Conservation (phyloP, 192 early-diverging fungal species). For the Entomortierella lignicola region DNA sequence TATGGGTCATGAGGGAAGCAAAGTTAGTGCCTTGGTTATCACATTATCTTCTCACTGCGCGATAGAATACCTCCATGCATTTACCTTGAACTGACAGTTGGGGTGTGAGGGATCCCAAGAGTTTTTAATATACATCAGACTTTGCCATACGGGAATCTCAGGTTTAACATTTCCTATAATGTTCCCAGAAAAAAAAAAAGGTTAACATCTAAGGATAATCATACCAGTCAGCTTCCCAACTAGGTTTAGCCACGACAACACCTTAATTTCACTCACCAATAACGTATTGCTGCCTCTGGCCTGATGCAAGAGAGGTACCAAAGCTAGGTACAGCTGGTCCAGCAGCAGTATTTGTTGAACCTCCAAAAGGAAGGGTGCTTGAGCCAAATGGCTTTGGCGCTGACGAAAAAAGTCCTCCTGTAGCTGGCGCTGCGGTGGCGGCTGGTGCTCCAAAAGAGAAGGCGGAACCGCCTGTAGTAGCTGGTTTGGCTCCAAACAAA, state of each 20-base stretch:
- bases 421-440: constrained; percentile 20
- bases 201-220: too few species aligned
- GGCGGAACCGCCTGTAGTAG: constrained; percentile 26
- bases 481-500: constrained; percentile 26
- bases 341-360: constrained; percentile 36
- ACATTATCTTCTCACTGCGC: too few species aligned
- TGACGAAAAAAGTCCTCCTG: constrained; percentile 30
- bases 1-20: constrained; percentile 22
- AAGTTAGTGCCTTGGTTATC: not conserved
- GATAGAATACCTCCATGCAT: too few species aligned
- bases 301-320: constrained; percentile 49
- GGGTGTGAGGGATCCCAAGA: constrained; percentile 83
- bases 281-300: constrained; percentile 59
- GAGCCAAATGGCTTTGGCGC: constrained; percentile 45
- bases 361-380: constrained; percentile 21
- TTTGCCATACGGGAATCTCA: constrained; percentile 65
- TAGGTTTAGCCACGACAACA: too few species aligned
- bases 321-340: constrained; percentile 32
- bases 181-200: too few species aligned
- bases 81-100: constrained; percentile 83
- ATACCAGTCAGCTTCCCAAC: too few species aligned
- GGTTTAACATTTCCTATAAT: constrained; percentile 30
- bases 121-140: constrained; percentile 74
- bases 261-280: constrained; percentile 29
- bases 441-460: constrained; percentile 29